A percentile compares a stretch with the other conserved stretches of the same genome.
Evolutionary conservation across 306 rosid genomes (phyloP).

Genomic region (Bauhinia variegata): DNA sequence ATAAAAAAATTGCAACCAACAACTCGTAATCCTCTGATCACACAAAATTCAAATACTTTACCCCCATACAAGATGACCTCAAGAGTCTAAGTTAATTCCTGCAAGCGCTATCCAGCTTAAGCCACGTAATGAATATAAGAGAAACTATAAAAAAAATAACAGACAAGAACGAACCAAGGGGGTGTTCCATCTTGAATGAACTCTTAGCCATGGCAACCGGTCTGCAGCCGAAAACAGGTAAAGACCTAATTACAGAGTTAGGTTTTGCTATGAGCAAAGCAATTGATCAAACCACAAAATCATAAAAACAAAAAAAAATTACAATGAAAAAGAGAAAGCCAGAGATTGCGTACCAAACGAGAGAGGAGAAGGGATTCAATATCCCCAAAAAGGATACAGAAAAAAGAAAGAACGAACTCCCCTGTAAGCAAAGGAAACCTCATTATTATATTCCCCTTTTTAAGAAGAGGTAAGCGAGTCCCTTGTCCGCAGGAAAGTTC

Average conservation of each 20-base stretch:
- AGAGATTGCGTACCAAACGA: conserved; percentile 13
- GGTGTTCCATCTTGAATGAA: conserved; percentile 56
- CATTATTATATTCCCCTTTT: too few relatives aligned
- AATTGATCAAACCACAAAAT: conserved; percentile 3
- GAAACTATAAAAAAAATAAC: neutral
- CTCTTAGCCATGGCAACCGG: conserved; percentile 48
- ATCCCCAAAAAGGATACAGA: neutral
- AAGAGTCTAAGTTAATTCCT: neutral
- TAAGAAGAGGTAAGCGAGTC: too few relatives aligned
- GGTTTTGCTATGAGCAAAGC: conserved; percentile 29
- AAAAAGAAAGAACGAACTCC: neutral
- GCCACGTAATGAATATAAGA: neutral
- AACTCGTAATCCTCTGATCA: neutral
- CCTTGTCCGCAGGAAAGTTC: too few relatives aligned
- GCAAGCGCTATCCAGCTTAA: neutral
- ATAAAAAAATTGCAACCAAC: neutral
- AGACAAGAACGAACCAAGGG: conserved; percentile 47
- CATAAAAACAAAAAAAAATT: neutral
- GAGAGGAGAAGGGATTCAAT: neutral
- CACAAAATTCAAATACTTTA: neutral
- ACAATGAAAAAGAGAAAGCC: neutral
- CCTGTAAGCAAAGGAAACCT: conserved; percentile 2
- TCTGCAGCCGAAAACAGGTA: conserved; percentile 27
- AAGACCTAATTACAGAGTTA: conserved; percentile 22
- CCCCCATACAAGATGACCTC: neutral